Evolutionary conservation across 176 grass and related monocot species (phyloP).

Genomic region (Melocanna baccifera): DNA sequence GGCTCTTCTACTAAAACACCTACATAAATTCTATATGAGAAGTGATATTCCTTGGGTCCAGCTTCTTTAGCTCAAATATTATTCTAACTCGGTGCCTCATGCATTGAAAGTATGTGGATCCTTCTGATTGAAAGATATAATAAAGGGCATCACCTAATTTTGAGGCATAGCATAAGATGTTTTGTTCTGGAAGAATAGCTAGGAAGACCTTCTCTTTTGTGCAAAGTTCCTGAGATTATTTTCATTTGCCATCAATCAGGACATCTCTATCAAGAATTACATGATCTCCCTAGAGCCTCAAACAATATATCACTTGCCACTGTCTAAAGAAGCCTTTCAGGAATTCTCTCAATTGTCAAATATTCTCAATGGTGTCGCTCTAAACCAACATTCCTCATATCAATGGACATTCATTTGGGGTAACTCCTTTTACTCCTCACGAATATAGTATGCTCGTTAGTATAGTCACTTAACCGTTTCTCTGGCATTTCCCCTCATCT

Average conservation of each 20-base stretch:
- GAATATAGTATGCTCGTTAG: too few relatives aligned
- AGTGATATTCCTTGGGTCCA: neutral
- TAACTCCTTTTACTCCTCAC: neutral
- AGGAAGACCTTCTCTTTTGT: neutral
- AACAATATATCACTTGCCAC: neutral
- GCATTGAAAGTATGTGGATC: neutral
- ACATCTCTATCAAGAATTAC: neutral
- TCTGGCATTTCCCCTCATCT: neutral
- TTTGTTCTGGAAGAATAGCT: neutral
- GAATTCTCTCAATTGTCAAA: neutral
- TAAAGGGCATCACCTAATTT: fast-evolving
- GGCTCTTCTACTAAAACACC: neutral
- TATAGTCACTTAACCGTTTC: neutral
- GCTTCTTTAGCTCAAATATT: neutral
- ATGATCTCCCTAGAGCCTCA: neutral
- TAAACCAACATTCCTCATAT: neutral
- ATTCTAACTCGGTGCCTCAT: neutral
- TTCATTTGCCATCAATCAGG: neutral
- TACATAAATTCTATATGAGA: neutral
- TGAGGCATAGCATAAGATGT: fast-evolving
- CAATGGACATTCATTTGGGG: neutral
- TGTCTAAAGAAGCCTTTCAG: too few relatives aligned
- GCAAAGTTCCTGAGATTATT: neutral
- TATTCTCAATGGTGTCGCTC: too few relatives aligned
- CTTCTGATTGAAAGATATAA: neutral